Evolutionary conservation across 352 stramenopile genomes (phyloP), one percentile per base, ranked within the genome.

Genomic region (Globisporangium takayamanum): DNA sequence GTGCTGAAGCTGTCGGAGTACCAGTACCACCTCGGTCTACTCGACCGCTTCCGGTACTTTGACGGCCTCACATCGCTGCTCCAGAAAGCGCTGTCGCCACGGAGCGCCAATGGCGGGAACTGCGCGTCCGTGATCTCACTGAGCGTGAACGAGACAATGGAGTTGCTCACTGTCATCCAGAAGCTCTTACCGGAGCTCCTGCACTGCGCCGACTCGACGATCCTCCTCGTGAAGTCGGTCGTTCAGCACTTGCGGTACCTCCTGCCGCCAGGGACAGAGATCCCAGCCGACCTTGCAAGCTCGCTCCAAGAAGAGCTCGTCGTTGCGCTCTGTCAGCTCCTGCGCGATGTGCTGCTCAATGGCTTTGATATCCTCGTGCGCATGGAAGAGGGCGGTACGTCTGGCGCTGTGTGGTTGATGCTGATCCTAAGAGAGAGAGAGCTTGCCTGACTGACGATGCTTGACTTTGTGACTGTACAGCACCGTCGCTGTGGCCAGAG

Each of bases 1-100:
- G 66, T 87, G 26, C 69, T 95, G 26, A 88, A 90, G 59, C 60
- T 95, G 16, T 88, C 84, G 15, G 70, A 87, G 66, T 93, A 87
- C 50, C 85, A 95, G 67, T 92, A 89, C 62, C 87, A 89, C 53
- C 56, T 84, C 28, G 78, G 83, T 1, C 60, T 95, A 28, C 59
- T 95, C 42, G 78, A 95, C 54, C 67, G 76, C n/a, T 63, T 72
- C 42, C 74, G 74, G n/a, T 93, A 86, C 57, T 89, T 95, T 64
- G 80, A 92, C 39, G 84, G 84, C 1, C 63, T 95, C 3, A 42
- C 91, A 4, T 92, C 85, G 36, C 53, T 95, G 15, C 60, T 91
- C 30, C 85, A 95, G 63, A 95, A 95, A 56, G 69, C 72, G 1
- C 57, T 93, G 33, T 78, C 80, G 8, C 81, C 84, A n/a, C 73